phyloP scores from a whole-genome alignment of 2,329 filamentous ascomycete genomes.

The Ceratocystis albifundus region DNA sequence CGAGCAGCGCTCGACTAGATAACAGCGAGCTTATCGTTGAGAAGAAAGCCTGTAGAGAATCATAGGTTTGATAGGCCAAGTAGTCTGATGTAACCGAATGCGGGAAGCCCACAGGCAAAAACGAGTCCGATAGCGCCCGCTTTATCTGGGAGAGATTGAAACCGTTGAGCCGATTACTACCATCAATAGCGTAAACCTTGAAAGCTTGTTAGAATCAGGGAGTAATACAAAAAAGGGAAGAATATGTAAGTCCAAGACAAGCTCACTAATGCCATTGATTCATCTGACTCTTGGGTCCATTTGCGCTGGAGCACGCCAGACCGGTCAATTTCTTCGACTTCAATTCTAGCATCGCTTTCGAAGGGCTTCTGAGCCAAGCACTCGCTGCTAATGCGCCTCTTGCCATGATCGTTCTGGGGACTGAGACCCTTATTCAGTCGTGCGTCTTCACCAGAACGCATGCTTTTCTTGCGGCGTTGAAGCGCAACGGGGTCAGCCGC shows the following conservation, averaged over 20 bases:
- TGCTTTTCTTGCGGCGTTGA: conserved; percentile 15
- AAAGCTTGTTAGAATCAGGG: not conserved
- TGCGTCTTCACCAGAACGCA: not conserved
- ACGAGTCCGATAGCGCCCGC: conserved; percentile 49
- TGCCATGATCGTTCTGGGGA: not conserved
- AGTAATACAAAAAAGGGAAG: too few relatives aligned
- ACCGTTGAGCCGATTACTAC: conserved; percentile 7
- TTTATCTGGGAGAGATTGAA: conserved; percentile 10
- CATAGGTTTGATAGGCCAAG: conserved; percentile 56
- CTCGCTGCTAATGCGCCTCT: not conserved
- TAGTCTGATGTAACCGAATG: conserved; percentile 80
- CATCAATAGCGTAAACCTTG: not conserved
- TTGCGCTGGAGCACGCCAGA: conserved; percentile 30
- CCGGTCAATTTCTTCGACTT: conserved; percentile 33
- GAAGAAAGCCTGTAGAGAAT: conserved; percentile 75
- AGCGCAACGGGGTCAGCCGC: conserved; percentile 3
- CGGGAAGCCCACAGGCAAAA: conserved; percentile 79
- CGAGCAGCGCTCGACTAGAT: conserved; percentile 69
- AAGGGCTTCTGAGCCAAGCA: not conserved
- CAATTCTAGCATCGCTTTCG: conserved; percentile 23
- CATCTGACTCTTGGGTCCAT: conserved; percentile 27
- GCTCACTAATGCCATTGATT: conserved; percentile 15
- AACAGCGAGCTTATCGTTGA: conserved; percentile 70
- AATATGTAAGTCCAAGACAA: not conserved
- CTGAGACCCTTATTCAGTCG: not conserved